Evolutionary conservation across 2,329 filamentous ascomycete genomes (phyloP).

Genomic region (Metarhizium robertsii): DNA sequence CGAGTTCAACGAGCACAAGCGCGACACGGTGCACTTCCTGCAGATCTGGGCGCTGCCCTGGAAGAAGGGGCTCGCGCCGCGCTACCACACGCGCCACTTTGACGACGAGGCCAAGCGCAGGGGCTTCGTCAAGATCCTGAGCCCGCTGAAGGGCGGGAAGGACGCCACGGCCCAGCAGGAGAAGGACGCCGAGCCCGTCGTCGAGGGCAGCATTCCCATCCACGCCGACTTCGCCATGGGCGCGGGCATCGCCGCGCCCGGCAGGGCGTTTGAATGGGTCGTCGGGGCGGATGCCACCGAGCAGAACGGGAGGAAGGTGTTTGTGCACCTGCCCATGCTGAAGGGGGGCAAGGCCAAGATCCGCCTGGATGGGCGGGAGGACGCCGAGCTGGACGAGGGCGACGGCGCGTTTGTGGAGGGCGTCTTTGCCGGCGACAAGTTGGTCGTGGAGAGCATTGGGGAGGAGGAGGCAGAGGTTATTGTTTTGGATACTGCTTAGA

Average conservation of each 20-base stretch:
- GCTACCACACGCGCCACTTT: constrained; percentile 69
- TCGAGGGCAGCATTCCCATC: constrained; percentile 66
- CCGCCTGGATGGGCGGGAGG: constrained; percentile 54
- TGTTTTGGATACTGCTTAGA: constrained; percentile 52
- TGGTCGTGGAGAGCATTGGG: constrained; percentile 58
- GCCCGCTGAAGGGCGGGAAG: constrained; percentile 58
- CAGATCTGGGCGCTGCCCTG: constrained; percentile 86
- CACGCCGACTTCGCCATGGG: constrained; percentile 80
- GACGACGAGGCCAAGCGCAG: constrained; percentile 62
- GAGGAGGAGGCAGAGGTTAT: constrained; percentile 62
- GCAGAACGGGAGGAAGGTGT: constrained; percentile 59
- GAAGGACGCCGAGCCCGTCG: constrained; percentile 48
- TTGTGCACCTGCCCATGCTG: constrained; percentile 73
- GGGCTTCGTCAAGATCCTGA: constrained; percentile 66
- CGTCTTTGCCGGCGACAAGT: constrained; percentile 54
- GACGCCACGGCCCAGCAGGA: constrained; percentile 55
- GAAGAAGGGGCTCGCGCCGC: constrained; percentile 59
- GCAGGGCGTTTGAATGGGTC: constrained; percentile 59
- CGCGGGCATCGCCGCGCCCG: constrained; percentile 61
- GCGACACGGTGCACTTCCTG: constrained; percentile 69
- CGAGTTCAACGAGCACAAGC: constrained; percentile 68
- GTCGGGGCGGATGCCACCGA: constrained; percentile 51
- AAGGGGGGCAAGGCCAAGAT: constrained; percentile 67
- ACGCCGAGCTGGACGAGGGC: constrained; percentile 59
- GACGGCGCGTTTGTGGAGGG: constrained; percentile 70